A percentile compares a stretch with the other conserved stretches of the same genome.
These are phyloP conservation scores for Melanopsichium pennsylvanicum DNA, from an alignment of 1,284 basidiomycete species.

Conservation along the genomic window DNA sequence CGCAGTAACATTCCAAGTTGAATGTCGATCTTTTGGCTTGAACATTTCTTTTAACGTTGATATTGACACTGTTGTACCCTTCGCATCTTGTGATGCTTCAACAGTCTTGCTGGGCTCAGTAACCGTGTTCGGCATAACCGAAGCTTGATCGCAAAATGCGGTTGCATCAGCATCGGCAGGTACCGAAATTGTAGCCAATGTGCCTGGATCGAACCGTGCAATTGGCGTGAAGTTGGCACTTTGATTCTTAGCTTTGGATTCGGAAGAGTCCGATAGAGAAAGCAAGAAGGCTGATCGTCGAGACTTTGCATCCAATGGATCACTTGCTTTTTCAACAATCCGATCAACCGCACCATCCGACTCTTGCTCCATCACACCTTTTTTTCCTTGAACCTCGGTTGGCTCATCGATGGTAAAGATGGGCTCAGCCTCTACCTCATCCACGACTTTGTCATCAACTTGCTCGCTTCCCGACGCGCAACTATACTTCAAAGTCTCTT, in stretches of 20 bases:
- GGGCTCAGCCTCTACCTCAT: neutral
- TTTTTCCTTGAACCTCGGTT: slow-evolving; percentile 1
- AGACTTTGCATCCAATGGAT: slow-evolving; percentile 17
- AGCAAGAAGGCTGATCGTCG: slow-evolving; percentile 22
- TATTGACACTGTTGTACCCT: slow-evolving; percentile 30
- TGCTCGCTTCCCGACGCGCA: slow-evolving; percentile 3
- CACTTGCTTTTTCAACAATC: neutral
- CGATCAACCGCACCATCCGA: neutral
- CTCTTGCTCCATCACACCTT: slow-evolving; percentile 2
- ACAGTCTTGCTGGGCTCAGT: neutral
- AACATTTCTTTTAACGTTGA: slow-evolving; percentile 61
- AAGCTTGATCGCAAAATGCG: neutral
- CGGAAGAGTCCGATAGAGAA: slow-evolving; percentile 5
- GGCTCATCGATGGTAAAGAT: neutral
- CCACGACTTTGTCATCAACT: neutral
- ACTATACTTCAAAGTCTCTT: neutral
- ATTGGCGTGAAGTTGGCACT: slow-evolving; percentile 18
- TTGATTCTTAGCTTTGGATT: neutral
- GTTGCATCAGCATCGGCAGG: neutral
- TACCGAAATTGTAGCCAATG: neutral
- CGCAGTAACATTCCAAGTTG: slow-evolving; percentile 3
- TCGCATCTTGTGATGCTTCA: neutral
- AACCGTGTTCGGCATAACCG: neutral
- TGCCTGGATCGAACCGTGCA: slow-evolving; percentile 42
- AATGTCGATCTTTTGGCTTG: slow-evolving; percentile 45